These are phyloP conservation scores for Pseudohalonectria lignicola DNA, from an alignment of 2,329 filamentous ascomycete species.

Conservation along the genomic window DNA sequence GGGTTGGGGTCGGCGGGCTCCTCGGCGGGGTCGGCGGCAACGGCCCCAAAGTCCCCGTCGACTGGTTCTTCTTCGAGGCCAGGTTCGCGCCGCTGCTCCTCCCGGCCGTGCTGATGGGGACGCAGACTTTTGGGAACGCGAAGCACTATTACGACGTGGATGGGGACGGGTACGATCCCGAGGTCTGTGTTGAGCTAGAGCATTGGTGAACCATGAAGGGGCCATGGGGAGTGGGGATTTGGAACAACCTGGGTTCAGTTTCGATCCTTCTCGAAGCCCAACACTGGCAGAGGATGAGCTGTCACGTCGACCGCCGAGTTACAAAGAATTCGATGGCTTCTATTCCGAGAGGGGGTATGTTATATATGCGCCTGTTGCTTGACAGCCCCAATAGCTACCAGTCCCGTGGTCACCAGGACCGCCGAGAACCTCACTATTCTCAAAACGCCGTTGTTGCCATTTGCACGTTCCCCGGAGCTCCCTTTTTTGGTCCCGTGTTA, in stretches of 20 bases:
- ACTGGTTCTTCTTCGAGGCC: conserved; percentile 2
- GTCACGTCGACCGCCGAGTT: too few relatives aligned
- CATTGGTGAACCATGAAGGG: too few relatives aligned
- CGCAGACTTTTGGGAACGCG: background rate
- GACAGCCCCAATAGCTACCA: too few relatives aligned
- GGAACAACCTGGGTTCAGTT: too few relatives aligned
- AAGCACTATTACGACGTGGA: conserved; percentile 2
- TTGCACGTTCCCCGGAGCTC: too few relatives aligned
- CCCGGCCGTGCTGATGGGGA: conserved; percentile 1
- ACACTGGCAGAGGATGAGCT: too few relatives aligned
- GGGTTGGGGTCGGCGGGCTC: background rate
- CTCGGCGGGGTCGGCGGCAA: background rate
- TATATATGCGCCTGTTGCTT: too few relatives aligned
- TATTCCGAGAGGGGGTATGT: too few relatives aligned
- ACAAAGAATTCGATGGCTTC: too few relatives aligned
- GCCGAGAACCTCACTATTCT: background rate
- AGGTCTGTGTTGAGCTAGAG: conserved; percentile 1
- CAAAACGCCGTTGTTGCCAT: background rate
- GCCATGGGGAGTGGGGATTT: too few relatives aligned
- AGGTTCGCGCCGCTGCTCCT: conserved; percentile 2
- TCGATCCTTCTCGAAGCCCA: too few relatives aligned
- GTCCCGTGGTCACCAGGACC: background rate
- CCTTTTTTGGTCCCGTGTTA: too few relatives aligned
- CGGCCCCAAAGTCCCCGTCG: background rate
- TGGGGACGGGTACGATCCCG: background rate